Conservation (phyloP, 2,329 filamentous ascomycete species). For the Dothideomycetes sp. region DNA sequence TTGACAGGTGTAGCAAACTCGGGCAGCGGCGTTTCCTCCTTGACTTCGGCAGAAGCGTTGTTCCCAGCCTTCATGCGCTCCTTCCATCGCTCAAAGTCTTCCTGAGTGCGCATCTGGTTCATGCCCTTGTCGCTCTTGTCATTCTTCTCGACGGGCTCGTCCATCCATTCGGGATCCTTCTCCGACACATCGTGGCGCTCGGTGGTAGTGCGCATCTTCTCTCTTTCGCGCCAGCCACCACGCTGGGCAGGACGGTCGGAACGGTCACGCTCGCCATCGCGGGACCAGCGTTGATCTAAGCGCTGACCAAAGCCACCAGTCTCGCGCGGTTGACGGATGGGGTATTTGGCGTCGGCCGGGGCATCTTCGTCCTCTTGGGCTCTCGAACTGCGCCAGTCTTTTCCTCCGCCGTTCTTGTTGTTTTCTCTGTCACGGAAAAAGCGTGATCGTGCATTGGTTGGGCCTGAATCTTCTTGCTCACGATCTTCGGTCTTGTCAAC, state of each 20-base stretch:
- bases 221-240: constrained; percentile 55
- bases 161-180: constrained; percentile 86
- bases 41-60: constrained; percentile 26
- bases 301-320: constrained; percentile 54
- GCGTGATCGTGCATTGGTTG: constrained; percentile 25
- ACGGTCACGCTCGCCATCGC: constrained; percentile 22
- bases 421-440: constrained; percentile 35
- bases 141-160: constrained; percentile 45
- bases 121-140: constrained; percentile 53
- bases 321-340: constrained; percentile 17
- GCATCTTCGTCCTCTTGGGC: constrained; percentile 54
- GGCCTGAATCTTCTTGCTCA: constrained; percentile 32
- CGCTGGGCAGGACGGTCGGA: constrained; percentile 50
- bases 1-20: constrained; percentile 16
- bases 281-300: constrained; percentile 58
- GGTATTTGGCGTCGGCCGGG: not conserved
- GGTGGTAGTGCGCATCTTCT: constrained; percentile 39
- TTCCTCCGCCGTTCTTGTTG: constrained; percentile 32
- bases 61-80: constrained; percentile 68
- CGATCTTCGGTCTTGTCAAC: constrained; percentile 34
- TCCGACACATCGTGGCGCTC: constrained; percentile 54
- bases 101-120: constrained; percentile 70
- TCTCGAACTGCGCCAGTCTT: constrained; percentile 56
- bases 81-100: constrained; percentile 93
- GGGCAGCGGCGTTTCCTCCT: constrained; percentile 16